Conservation (phyloP, 2,329 filamentous ascomycete species). For the Setomelanomma holmii region DNA sequence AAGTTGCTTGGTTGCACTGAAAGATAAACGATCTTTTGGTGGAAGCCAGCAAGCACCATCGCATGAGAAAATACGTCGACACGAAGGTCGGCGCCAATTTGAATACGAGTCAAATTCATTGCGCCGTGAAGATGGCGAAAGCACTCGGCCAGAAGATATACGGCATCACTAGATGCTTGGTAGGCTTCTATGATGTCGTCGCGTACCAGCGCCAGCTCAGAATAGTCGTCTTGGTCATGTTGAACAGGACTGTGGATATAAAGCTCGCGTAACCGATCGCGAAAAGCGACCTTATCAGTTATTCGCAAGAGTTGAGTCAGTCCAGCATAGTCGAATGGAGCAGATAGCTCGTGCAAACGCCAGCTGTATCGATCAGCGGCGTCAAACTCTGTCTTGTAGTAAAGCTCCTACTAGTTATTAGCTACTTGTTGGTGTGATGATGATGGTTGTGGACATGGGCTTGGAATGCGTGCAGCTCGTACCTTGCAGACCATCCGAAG, state of each 20-base stretch:
- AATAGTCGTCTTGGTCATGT: neutral
- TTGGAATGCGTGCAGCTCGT: neutral
- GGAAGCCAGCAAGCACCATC: neutral
- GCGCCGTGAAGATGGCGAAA: neutral
- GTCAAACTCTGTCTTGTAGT: constrained; percentile 2
- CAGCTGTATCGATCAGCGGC: neutral
- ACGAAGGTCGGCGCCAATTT: neutral
- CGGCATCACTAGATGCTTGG: neutral
- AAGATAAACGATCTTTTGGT: constrained; percentile 1
- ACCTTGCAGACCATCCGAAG: neutral
- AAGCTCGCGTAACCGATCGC: neutral
- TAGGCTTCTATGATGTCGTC: neutral
- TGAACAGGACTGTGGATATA: neutral
- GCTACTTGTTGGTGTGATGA: neutral
- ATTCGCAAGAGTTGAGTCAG: neutral
- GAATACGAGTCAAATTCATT: neutral
- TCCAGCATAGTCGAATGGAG: neutral
- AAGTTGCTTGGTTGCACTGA: too few relatives aligned
- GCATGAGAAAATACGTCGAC: neutral
- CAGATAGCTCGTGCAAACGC: neutral
- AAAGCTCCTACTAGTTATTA: neutral
- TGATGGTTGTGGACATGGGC: too few relatives aligned
- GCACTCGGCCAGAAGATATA: neutral
- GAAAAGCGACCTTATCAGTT: neutral
- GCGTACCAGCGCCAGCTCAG: neutral